Base-by-base conservation (phyloP, 805 yeast genomes). In the Starmerella khaoyaiensis region DNA sequence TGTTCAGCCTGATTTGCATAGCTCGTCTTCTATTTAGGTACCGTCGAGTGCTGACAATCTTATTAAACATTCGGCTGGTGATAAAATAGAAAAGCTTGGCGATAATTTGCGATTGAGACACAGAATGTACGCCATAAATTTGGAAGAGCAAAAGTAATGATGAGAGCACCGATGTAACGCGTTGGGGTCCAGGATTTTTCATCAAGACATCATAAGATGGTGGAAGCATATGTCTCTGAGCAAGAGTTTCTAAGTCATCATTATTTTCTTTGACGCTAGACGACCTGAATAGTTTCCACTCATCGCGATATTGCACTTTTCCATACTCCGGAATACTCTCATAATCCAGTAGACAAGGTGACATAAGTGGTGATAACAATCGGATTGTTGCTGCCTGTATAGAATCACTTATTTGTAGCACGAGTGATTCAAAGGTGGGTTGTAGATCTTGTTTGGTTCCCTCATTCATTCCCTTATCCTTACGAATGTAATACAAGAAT, bases 141-240 rank as follows among this genome's bases (percentile, higher is more conserved):
- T 79, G 83, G 51, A 86, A 65, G 3, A 90, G 87, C 51, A 86
- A 83, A 30, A 83, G 67, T 36, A 93, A 65, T 0, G 97, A 94
- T 21, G 94, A 93, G 41, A 90, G 66, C 1, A 86, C 78, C 50
- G 90, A 93, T 19, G 86, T 74, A 36, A 86, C 68, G 48, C 74
- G 76, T 36, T 86, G 64, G 0, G 98, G 98, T 0, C 96, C 82
- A 3, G 95, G 94, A 53, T 74, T 75, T 68, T 79, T 74, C 52
- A 82, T 78, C 40, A 80, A 79, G 32, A 71, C 66, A 16, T 80
- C 71, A 28, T 40, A 33, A 0, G 87, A 64, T 2, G 97, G 97
- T 4, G 97, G 97, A 45, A 77, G 76, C 39, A 83, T 61, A 71
- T 76, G 79, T 37, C 73, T 69, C 31, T 76, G 62, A 23, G 84